phyloP scores from a whole-genome alignment of 306 rosid species.

The Cercis canadensis region DNA sequence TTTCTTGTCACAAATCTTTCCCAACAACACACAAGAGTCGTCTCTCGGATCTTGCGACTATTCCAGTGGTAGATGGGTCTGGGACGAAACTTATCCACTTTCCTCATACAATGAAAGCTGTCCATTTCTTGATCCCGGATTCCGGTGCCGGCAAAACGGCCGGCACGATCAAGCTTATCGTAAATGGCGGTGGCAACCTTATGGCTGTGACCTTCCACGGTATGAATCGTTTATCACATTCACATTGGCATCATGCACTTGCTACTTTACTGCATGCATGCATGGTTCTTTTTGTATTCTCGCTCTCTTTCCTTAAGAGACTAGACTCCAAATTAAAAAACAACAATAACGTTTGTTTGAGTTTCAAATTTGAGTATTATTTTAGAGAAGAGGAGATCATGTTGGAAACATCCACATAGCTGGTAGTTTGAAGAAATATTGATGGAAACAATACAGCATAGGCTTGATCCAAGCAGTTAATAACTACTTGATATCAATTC shows the following conservation, averaged over 20 bases:
- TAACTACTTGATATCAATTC: no score
- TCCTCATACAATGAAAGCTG: slow-evolving; percentile 66
- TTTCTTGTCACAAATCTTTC: slow-evolving; percentile 38
- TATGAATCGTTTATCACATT: slow-evolving; percentile 35
- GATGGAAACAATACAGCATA: no score
- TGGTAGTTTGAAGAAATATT: background rate
- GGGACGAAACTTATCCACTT: slow-evolving; percentile 42
- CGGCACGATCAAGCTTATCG: slow-evolving; percentile 58
- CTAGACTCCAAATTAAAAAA: no score
- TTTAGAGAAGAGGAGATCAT: background rate
- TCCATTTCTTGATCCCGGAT: slow-evolving; percentile 87
- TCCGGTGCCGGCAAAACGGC: slow-evolving; percentile 73
- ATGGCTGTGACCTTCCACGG: slow-evolving; percentile 75
- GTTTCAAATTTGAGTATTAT: background rate
- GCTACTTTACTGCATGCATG: slow-evolving; percentile 21
- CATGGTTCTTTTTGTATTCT: background rate
- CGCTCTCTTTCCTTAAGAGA: no score
- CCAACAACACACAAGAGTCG: slow-evolving; percentile 11
- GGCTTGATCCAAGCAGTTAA: no score
- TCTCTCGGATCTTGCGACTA: slow-evolving; percentile 53
- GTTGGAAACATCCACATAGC: background rate
- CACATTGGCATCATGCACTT: background rate
- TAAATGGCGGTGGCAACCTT: slow-evolving; percentile 85
- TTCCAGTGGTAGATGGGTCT: slow-evolving; percentile 76
- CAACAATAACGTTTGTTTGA: no score